Percentiles rank a stretch among this genome's conserved stretches.
These are phyloP conservation scores for Kandelia obovata DNA, from an alignment of 345 rosid genomes.

Conservation along the genomic window DNA sequence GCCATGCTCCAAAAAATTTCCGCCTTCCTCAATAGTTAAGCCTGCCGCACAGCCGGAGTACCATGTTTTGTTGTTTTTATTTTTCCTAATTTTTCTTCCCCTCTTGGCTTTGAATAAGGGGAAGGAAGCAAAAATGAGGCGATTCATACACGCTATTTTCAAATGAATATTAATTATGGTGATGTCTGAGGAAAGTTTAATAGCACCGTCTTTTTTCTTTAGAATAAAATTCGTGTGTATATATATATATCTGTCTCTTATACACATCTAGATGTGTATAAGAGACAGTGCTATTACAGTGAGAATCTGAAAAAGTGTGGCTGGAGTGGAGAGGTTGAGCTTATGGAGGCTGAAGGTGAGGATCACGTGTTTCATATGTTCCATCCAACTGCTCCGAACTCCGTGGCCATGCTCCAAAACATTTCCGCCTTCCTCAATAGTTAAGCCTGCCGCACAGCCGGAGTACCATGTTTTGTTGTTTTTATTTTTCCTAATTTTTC, in stretches of 20 bases:
- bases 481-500: neutral
- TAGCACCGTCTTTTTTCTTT: too few relatives aligned
- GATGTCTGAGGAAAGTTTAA: too few relatives aligned
- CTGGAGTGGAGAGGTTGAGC: slow-evolving; percentile 14
- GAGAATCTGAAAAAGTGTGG: slow-evolving; percentile 14
- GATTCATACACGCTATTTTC: too few relatives aligned
- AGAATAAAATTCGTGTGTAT: too few relatives aligned
- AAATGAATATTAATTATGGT: too few relatives aligned
- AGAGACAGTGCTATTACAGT: slow-evolving; percentile 3
- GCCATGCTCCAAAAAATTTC: slow-evolving; percentile 1
- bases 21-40: slow-evolving; percentile 1
- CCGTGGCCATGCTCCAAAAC: slow-evolving; percentile 1
- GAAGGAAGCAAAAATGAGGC: too few relatives aligned
- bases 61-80: neutral
- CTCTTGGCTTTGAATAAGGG: too few relatives aligned
- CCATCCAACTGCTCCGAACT: neutral
- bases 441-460: neutral
- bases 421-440: slow-evolving; percentile 1
- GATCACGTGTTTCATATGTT: slow-evolving; percentile 14
- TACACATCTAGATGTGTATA: too few relatives aligned
- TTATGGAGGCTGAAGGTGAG: slow-evolving; percentile 6
- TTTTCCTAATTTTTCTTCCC: neutral
- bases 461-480: neutral
- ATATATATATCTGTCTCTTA: too few relatives aligned
- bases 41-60: neutral